Evolutionary conservation across 2,329 filamentous ascomycete genomes (phyloP).

Genomic region (Aspergillus felis): DNA sequence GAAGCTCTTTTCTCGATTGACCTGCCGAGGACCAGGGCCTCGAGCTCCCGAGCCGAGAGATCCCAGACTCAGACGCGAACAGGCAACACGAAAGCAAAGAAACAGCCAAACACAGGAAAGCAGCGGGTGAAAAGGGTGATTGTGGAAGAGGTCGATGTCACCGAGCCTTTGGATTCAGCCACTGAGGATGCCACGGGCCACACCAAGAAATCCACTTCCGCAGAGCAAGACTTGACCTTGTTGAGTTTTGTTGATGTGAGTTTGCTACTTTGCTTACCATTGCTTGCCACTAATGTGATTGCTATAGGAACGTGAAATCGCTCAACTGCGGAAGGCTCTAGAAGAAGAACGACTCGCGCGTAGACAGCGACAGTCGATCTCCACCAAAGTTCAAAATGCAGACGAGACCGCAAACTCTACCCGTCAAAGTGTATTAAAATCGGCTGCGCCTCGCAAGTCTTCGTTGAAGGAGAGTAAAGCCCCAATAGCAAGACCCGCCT

Average conservation of each 20-base stretch:
- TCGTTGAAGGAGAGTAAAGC: slow-evolving; percentile 51
- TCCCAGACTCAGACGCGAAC: slow-evolving; percentile 16
- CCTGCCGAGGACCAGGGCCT: slow-evolving; percentile 20
- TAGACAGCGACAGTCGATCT: slow-evolving; percentile 35
- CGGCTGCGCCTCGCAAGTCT: slow-evolving; percentile 48
- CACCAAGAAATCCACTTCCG: slow-evolving; percentile 22
- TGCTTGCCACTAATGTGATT: background rate
- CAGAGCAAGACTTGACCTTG: slow-evolving; percentile 46
- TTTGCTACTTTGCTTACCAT: background rate
- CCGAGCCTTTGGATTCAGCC: slow-evolving; percentile 27
- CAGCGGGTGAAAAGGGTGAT: slow-evolving; percentile 38
- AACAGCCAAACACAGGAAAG: slow-evolving; percentile 36
- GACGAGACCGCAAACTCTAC: slow-evolving; percentile 39
- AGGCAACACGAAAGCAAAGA: slow-evolving; percentile 20
- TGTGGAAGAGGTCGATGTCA: slow-evolving; percentile 31
- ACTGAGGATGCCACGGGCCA: slow-evolving; percentile 22
- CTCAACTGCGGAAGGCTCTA: slow-evolving; percentile 50
- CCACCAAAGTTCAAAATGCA: slow-evolving; percentile 28
- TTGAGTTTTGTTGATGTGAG: slow-evolving; percentile 52
- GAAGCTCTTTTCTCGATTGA: slow-evolving; percentile 37
- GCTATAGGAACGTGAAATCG: slow-evolving; percentile 45
- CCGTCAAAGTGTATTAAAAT: slow-evolving; percentile 36
- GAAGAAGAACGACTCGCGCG: slow-evolving; percentile 52
- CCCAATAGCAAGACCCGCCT: slow-evolving; percentile 28
- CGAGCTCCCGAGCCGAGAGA: slow-evolving; percentile 19